These are phyloP conservation scores for Brassica juncea DNA, from an alignment of 345 rosid genomes.

Conservation along the genomic window DNA sequence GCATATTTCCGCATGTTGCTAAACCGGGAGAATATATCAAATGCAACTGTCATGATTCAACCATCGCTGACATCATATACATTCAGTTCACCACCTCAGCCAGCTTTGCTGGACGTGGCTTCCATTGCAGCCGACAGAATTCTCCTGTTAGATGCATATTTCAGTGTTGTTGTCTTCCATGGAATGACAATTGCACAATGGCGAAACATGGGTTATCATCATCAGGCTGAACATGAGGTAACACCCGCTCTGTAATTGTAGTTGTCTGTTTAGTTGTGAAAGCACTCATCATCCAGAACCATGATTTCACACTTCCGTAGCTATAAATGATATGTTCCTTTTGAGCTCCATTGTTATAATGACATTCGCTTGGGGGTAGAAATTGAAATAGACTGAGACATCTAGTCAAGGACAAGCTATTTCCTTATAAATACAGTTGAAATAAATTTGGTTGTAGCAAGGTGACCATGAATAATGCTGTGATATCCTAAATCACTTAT, in stretches of 20 bases:
- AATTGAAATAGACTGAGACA: neutral
- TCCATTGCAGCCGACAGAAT: constrained; percentile 90
- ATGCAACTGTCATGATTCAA: constrained; percentile 98
- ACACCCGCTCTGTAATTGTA: constrained; percentile 20
- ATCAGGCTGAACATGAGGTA: constrained; percentile 92
- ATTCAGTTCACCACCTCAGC: constrained; percentile 75
- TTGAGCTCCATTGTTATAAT: neutral
- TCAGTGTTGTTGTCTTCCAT: constrained; percentile 93
- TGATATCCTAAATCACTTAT: neutral
- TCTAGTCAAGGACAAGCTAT: neutral
- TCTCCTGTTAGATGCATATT: constrained; percentile 89
- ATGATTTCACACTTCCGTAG: neutral
- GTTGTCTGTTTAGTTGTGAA: constrained; percentile 13
- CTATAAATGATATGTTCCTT: neutral
- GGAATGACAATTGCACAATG: constrained; percentile 99
- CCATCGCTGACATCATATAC: constrained; percentile 88
- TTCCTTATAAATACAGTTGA: neutral
- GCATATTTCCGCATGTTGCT: constrained; percentile 95
- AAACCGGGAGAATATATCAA: constrained; percentile 85
- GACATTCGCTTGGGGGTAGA: neutral
- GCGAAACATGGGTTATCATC: constrained; percentile 97
- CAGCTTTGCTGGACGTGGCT: constrained; percentile 94
- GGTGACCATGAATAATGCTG: neutral
- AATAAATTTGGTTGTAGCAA: neutral
- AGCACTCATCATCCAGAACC: neutral